Evolutionary conservation across 2,329 filamentous ascomycete genomes (phyloP).

Genomic region (Penicillium brevicompactum): DNA sequence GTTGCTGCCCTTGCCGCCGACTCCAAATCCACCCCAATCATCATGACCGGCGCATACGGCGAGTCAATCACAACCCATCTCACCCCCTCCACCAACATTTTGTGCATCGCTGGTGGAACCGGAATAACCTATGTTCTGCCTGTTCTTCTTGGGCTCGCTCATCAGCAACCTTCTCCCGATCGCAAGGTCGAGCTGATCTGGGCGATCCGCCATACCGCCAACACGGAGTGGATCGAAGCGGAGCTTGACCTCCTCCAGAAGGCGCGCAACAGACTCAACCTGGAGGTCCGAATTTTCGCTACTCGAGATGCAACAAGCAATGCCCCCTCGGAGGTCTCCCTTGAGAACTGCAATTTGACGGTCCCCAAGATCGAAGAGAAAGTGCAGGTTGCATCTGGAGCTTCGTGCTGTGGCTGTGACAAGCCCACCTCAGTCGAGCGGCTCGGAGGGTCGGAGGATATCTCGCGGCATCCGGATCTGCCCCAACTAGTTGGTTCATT

Average conservation of each 20-base stretch:
- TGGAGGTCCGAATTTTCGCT: conserved; percentile 61
- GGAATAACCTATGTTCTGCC: conserved; percentile 62
- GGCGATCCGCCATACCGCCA: conserved; percentile 58
- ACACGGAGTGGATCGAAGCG: conserved; percentile 60
- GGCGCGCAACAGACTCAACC: conserved; percentile 38
- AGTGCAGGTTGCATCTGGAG: conserved; percentile 4
- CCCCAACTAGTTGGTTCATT: conserved; percentile 53
- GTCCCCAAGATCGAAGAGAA: conserved; percentile 10
- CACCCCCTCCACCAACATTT: conserved; percentile 47
- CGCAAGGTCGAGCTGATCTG: conserved; percentile 65
- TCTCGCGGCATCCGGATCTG: conserved; percentile 26
- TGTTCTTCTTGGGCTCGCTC: conserved; percentile 43
- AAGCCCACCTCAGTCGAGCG: conserved; percentile 9
- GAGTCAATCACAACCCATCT: conserved; percentile 48
- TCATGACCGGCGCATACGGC: conserved; percentile 67
- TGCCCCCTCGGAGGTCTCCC: conserved; percentile 1
- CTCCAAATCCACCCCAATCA: conserved; percentile 48
- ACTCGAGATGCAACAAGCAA: conserved; percentile 51
- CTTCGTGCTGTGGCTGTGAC: conserved; percentile 14
- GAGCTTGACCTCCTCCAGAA: conserved; percentile 58
- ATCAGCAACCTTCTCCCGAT: conserved; percentile 34
- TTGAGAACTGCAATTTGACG: conserved; percentile 3
- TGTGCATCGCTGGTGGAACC: conserved; percentile 60
- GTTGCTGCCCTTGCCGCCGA: conserved; percentile 26
- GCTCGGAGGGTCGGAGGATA: conserved; percentile 24